These are phyloP conservation scores for Haplosporangium gracile DNA, from an alignment of 192 early-diverging fungal genomes.

Conservation along the genomic window DNA sequence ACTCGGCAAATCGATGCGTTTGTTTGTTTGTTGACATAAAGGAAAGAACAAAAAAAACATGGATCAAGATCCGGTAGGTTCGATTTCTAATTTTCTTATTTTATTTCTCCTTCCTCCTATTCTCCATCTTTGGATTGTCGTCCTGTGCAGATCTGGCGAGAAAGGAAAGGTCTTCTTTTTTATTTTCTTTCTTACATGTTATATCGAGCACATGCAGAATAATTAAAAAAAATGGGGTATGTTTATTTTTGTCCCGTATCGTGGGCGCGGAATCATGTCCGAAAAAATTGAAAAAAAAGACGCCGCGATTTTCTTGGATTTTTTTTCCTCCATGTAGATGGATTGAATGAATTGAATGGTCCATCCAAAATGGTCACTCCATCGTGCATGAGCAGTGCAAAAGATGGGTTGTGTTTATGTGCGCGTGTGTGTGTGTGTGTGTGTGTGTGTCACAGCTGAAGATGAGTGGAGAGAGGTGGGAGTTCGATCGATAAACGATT, in stretches of 20 bases:
- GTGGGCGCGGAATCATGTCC: not conserved
- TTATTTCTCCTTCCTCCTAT: not conserved
- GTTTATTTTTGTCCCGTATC: constrained; percentile 4
- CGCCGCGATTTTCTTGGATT: not conserved
- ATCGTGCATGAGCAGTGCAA: constrained; percentile 8
- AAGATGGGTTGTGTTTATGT: not conserved
- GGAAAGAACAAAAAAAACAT: not conserved
- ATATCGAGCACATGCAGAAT: not conserved
- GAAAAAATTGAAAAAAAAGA: not conserved
- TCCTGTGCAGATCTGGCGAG: not conserved
- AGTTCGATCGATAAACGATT: not conserved
- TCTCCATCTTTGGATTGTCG: not conserved
- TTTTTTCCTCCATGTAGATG: not conserved
- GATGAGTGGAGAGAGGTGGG: too few relatives aligned
- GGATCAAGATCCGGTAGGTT: constrained; percentile 2
- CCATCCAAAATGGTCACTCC: not conserved
- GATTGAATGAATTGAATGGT: not conserved
- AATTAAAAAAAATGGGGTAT: too few relatives aligned
- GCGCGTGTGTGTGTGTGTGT: too few relatives aligned
- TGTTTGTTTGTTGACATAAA: not conserved
- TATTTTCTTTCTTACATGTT: not conserved
- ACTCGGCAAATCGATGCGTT: not conserved
- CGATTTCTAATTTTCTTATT: not conserved
- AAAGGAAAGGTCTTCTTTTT: not conserved
- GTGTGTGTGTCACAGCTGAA: not conserved